Evolutionary conservation across 495 filamentous ascomycete species (phyloP), one percentile per base, ranked within the genome.

Genomic region (Aspergillus bridgeri): DNA sequence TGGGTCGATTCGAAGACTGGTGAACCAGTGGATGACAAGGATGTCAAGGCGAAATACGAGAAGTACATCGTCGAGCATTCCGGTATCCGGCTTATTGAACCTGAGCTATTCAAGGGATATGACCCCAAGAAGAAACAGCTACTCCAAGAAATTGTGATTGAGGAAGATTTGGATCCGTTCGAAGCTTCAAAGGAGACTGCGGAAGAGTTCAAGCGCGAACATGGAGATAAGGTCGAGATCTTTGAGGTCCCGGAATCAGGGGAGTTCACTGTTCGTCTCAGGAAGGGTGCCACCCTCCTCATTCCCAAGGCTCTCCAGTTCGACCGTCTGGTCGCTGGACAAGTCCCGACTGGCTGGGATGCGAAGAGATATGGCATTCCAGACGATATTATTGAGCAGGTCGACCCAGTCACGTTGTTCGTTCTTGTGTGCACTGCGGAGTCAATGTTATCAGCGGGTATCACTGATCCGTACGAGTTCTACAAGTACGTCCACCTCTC

Each of bases 391-490:
- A 92, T 98, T 67, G 87, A 87, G 47, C 94, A 99, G 73, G 94
- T 99, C 51, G 95, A 99, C 63, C 93, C 92, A 5, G 91, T 96
- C 50, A 96, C 95, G 4, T 80, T 99, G 42, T 98, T 89, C 65
- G 91, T 97, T 20, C 86, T 99, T 33, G 91, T 98, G 54, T 92
- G 91, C 59, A 93, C 91, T 29, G 91, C 88, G 5, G 95, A 99
- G 72, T 82, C 93, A 11, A 85, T 99, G 49, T 81, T 98, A 42
- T 85, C 91, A 0, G 85, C 92, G 51, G 94, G 94, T 86, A 92
- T 99, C 70, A 97, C 92, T n/a, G 95, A 99, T 71, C 95, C 94
- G 21, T 99, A 97, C 66, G 94, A 99, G 74, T 98, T 99, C 76
- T 99, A 99, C 83, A 91, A 97, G 77, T 98, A 99, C 66, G 94